Evolutionary conservation across 257 asterid genomes (phyloP), one percentile per base, ranked within the genome.

Genomic region (Plantago major): DNA sequence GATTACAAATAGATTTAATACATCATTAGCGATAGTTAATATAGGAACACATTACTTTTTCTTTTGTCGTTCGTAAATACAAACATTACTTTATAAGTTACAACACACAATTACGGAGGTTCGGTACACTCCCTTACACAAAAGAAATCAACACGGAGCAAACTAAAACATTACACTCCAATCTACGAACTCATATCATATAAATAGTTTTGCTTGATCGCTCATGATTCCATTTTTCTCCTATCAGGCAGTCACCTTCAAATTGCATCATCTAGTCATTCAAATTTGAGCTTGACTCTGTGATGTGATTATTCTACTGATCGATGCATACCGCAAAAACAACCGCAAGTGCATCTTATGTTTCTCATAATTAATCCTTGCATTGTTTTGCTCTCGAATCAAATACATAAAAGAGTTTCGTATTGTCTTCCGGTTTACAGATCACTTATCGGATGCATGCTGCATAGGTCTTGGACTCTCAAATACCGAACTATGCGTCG

Each of bases 391-490:
- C 9, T 46, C 30, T 17, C n/a, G n/a, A 54, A 43, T 19, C 54
- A 44, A 43, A 28, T 22, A 48, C 43, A 5, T 12, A n/a, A 22
- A 55, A 11, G 50, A 53, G 16, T 9, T 2, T 12, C 11, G 17
- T 15, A 13, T 8, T n/a, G 55, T 38, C 11, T 55, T 28, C 22
- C 7, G 1, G 42, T 55, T 64, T 63, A n/a, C n/a, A n/a, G n/a
- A 63, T 49, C 10, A 46, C 72, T 54, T n/a, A 64, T 87, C 82
- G 81, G 65, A 65, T 78, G 80, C 96, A 87, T 18, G 96, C 88
- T 64, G n/a, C n/a, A 87, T 73, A 66, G 79, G 70, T 58, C 73
- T 75, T 38, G 79, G 63, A 58, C 60, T 73, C 30, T 60, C 67
- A 9, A 82, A 81, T 10, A 56, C 66, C 14, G 87, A 50, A 18